Evolutionary conservation across 257 asterid genomes (phyloP).

Genomic region (Solanum chiquidenum): DNA sequence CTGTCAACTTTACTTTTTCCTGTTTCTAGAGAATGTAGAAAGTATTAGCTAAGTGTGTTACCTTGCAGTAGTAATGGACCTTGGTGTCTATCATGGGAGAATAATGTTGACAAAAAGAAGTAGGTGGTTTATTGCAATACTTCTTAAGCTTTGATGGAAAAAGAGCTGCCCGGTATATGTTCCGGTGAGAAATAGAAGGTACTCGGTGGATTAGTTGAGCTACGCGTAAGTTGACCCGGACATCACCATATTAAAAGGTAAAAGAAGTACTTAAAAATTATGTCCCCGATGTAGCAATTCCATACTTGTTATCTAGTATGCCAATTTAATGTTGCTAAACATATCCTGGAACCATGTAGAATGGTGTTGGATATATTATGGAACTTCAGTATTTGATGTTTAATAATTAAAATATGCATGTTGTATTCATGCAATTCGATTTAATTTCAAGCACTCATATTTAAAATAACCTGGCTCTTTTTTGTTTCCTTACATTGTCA

Average conservation of each 20-base stretch:
- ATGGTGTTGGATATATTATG: neutral
- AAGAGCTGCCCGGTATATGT: neutral
- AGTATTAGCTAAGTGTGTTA: neutral
- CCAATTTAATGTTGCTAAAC: neutral
- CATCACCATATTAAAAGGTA: neutral
- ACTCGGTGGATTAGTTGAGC: neutral
- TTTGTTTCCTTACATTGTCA: neutral
- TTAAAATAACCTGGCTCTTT: neutral
- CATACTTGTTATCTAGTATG: neutral
- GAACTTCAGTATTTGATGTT: neutral
- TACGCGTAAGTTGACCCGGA: neutral
- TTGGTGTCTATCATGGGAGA: neutral
- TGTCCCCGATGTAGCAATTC: neutral
- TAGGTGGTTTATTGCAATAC: neutral
- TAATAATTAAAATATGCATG: neutral
- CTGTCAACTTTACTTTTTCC: neutral
- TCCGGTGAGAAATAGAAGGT: neutral
- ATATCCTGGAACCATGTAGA: neutral
- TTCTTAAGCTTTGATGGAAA: neutral
- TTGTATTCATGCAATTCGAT: neutral
- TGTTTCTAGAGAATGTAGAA: neutral
- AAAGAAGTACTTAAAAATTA: neutral
- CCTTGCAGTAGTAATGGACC: neutral
- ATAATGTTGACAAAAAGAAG: neutral
- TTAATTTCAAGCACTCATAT: neutral